Evolutionary conservation across 2,329 filamentous ascomycete genomes (phyloP).

Genomic region (Tolypocladium pustulatum): DNA sequence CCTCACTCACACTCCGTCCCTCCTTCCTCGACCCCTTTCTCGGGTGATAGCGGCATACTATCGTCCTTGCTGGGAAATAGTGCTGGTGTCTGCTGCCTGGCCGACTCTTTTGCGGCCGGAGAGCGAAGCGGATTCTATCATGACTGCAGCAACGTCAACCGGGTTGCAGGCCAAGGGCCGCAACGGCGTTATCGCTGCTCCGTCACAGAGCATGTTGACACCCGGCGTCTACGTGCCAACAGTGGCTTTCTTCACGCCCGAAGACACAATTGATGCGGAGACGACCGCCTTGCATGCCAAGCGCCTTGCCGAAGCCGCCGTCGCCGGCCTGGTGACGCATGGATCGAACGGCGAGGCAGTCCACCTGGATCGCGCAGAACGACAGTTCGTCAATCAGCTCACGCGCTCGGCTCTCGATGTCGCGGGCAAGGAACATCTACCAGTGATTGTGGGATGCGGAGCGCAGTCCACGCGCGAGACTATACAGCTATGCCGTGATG

Average conservation of each 20-base stretch:
- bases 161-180: not conserved
- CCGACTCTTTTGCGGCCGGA: not conserved
- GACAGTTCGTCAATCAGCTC: conserved; percentile 48
- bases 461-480: conserved; percentile 58
- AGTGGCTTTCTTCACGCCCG: conserved; percentile 48
- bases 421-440: conserved; percentile 41
- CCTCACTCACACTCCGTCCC: not conserved
- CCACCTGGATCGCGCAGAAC: conserved; percentile 56
- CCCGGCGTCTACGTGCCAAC: conserved; percentile 51
- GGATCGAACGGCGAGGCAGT: conserved; percentile 68
- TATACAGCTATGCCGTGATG: conserved; percentile 54
- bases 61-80: not conserved
- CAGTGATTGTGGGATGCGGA: conserved; percentile 60
- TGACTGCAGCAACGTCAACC: conserved; percentile 6
- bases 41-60: not conserved
- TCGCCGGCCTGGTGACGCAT: conserved; percentile 58
- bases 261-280: conserved; percentile 44
- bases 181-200: not conserved
- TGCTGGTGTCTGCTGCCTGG: not conserved
- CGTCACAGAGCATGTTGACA: not conserved
- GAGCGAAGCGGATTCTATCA: not conserved
- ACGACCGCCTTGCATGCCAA: conserved; percentile 41
- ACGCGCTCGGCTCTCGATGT: conserved; percentile 51
- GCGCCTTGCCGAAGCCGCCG: conserved; percentile 50
- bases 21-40: not conserved